Conservation (phyloP, 805 yeast genomes). For the Kodamaea hsintzibuensis region DNA sequence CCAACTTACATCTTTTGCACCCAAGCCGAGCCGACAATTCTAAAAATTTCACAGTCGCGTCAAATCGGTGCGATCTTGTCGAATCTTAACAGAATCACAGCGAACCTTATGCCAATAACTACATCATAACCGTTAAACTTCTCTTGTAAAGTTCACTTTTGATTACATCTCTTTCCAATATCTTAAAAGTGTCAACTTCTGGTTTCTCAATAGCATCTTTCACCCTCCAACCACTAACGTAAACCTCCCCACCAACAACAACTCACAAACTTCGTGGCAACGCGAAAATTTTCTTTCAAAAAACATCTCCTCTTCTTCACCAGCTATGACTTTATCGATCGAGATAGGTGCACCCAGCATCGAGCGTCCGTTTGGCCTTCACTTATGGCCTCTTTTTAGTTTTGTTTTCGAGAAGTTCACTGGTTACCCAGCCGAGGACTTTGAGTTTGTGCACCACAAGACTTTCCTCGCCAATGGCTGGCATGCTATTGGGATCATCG, state of each 20-base stretch:
- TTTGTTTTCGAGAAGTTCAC: conserved; percentile 42
- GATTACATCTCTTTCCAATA: too few relatives aligned
- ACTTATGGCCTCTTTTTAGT: conserved; percentile 70
- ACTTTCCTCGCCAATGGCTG: conserved; percentile 68
- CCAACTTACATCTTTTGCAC: not conserved
- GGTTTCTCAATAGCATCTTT: not conserved
- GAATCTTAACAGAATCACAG: not conserved
- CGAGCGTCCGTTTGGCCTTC: conserved; percentile 55
- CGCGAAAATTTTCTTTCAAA: conserved; percentile 1
- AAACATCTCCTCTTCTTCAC: conserved; percentile 2
- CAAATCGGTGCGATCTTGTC: not conserved
- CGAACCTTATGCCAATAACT: not conserved
- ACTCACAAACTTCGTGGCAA: not conserved
- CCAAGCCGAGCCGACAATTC: not conserved
- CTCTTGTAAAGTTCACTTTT: too few relatives aligned
- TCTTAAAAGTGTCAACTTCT: too few relatives aligned
- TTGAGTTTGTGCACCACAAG: conserved; percentile 63
- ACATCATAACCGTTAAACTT: too few relatives aligned
- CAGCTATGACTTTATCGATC: conserved; percentile 12
- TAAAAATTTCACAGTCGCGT: not conserved
- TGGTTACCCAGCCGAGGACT: conserved; percentile 65
- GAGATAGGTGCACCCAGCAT: conserved; percentile 35
- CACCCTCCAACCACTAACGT: not conserved
- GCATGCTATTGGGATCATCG: conserved; percentile 49
- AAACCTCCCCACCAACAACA: not conserved